Evolutionary conservation across 2,329 filamentous ascomycete species (phyloP), one percentile per base, ranked within the genome.

Genomic region (Venturia carpophila): DNA sequence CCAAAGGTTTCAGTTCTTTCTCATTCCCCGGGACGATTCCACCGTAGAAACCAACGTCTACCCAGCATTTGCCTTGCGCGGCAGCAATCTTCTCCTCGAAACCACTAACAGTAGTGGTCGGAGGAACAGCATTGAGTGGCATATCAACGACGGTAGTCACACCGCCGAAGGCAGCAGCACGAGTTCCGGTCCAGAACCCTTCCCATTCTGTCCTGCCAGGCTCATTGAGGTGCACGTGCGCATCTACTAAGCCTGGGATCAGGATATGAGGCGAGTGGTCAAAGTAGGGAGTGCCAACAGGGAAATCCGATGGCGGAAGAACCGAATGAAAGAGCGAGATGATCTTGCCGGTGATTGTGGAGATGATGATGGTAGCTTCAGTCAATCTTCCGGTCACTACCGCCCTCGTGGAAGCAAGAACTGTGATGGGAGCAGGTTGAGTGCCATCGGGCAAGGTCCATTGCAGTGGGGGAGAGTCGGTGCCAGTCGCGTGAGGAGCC

Each of bases 191-290:
- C 80, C 88, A 90, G 80, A 99, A 99, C 13, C 94, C 94, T 74
- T 99, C 94, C 94, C 94, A 97, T 83, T 97, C 93, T 63, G 93
- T 97, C 66, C 94, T 85, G 52, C 94, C 94, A 0, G 94, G 94
- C 78, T 99, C 94, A 73, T 97, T 97, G 70, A 97, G 85, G 78
- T 99, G 94, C 45, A 99, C 94, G 75, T 99, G 94, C 43, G 94
- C 93, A 75, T 99, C 94, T 21, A 99, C 93, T 39, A 99, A 82
- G 24, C 94, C 94, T 0, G 94, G 94, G 42, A 97, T 82, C 47
- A 99, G 80, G 60, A 97, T 83, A 75, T 88, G 84, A 13, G 93
- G 91, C 27, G 89, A 91, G 78, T 96, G 87, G 79, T 99, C 88
- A 69, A 85, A 83, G 76, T 97, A 97, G 6, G 82, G 80, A 9